Conservation (phyloP, 768 basidiomycete genomes). For the Pholiota molesta region DNA sequence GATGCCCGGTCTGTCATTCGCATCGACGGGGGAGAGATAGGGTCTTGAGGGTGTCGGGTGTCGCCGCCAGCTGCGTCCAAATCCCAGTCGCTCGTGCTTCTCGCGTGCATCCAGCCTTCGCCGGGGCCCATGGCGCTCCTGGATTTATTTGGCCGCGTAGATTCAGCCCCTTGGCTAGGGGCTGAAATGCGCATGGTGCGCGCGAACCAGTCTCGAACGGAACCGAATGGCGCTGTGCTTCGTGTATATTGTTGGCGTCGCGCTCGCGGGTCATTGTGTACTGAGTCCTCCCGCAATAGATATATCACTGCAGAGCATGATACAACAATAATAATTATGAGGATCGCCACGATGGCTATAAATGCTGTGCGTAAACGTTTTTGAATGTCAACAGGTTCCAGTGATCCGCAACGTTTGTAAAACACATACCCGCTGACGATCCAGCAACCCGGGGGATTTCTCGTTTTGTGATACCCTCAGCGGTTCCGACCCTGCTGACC, state of each 20-base stretch:
- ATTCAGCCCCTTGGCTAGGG: slow-evolving; percentile 5
- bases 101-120: slow-evolving; percentile 55
- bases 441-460: slow-evolving; percentile 52
- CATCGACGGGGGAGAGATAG: slow-evolving; percentile 31
- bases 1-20: slow-evolving; percentile 20
- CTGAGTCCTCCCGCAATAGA: slow-evolving; percentile 55
- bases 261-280: slow-evolving; percentile 12
- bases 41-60: slow-evolving; percentile 25
- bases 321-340: slow-evolving; percentile 55
- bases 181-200: slow-evolving; percentile 11
- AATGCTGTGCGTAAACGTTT: slow-evolving; percentile 44
- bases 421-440: slow-evolving; percentile 48
- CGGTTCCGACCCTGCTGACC: not conserved
- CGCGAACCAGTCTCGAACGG: slow-evolving; percentile 8
- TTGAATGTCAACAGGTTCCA: not conserved
- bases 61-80: slow-evolving; percentile 15
- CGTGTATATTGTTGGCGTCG: not conserved
- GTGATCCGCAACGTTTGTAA: not conserved
- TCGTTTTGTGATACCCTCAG: slow-evolving; percentile 23
- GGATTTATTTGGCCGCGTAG: slow-evolving; percentile 13
- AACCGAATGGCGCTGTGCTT: slow-evolving; percentile 12
- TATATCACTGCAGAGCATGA: slow-evolving; percentile 57
- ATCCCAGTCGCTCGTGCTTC: slow-evolving; percentile 53
- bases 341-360: slow-evolving; percentile 59
- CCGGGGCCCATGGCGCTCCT: slow-evolving; percentile 23